These are phyloP conservation scores for Forsythia viridissima DNA, from an alignment of 257 asterid species.

Conservation along the genomic window DNA sequence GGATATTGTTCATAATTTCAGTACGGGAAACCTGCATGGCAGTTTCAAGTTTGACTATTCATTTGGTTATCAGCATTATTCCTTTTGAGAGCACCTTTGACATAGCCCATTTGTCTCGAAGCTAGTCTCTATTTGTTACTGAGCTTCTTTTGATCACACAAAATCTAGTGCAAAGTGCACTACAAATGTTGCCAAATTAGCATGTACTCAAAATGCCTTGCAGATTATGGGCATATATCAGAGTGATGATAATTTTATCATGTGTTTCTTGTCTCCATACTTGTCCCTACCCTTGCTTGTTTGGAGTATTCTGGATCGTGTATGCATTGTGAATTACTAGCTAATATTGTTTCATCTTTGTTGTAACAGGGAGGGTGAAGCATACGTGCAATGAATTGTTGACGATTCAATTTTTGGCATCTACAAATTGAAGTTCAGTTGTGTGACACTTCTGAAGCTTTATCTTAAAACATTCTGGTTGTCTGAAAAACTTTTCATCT, in stretches of 20 bases:
- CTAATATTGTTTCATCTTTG: slow-evolving; percentile 12
- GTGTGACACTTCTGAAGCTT: slow-evolving; percentile 14
- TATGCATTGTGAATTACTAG: slow-evolving; percentile 1
- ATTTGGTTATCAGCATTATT: background rate
- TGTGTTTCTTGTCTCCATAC: background rate
- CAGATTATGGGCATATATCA: background rate
- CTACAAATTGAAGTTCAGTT: slow-evolving; percentile 14
- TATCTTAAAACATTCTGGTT: background rate
- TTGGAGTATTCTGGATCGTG: slow-evolving; percentile 10
- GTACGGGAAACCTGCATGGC: background rate
- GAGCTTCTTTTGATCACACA: background rate
- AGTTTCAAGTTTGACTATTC: background rate
- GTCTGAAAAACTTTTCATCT: slow-evolving; percentile 12
- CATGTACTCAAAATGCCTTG: background rate
- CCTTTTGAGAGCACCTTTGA: background rate
- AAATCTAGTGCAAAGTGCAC: background rate
- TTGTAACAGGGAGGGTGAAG: slow-evolving; percentile 8
- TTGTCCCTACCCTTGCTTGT: slow-evolving; percentile 6
- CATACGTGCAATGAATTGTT: background rate
- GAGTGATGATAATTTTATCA: background rate
- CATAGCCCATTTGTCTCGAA: background rate
- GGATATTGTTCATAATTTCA: background rate
- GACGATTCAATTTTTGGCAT: background rate
- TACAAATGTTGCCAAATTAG: background rate
- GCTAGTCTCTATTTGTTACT: slow-evolving; percentile 8